Conservation (phyloP, 2,329 filamentous ascomycete genomes). For the Ophiostoma pallidulum region DNA sequence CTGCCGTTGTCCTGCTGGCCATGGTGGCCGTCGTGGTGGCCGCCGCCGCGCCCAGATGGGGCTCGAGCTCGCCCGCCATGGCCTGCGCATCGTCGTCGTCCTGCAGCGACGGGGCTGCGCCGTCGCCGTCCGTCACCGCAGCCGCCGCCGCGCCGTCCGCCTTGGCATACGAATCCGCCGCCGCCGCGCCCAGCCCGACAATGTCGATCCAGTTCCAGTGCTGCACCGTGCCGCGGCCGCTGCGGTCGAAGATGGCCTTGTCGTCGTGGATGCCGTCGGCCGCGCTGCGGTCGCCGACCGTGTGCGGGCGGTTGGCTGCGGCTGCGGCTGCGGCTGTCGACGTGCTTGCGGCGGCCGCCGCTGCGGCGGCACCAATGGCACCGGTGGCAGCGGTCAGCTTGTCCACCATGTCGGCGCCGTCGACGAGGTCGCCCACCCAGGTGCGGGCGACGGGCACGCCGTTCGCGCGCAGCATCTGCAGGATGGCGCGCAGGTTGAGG, state of each 20-base stretch:
- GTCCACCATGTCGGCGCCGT: conserved; percentile 33
- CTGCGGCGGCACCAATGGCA: conserved; percentile 5
- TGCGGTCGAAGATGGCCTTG: conserved; percentile 40
- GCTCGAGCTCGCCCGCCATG: conserved; percentile 30
- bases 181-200: conserved; percentile 35
- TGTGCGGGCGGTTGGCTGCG: conserved; percentile 1
- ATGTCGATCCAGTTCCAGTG: conserved; percentile 46
- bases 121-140: conserved; percentile 11
- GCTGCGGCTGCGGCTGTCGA: not conserved
- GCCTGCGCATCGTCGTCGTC: conserved; percentile 21
- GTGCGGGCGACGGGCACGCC: conserved; percentile 41
- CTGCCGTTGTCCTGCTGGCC: too few relatives aligned
- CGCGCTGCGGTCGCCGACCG: conserved; percentile 15
- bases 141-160: conserved; percentile 16
- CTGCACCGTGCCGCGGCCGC: conserved; percentile 28
- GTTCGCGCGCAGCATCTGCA: conserved; percentile 46
- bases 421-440: conserved; percentile 38
- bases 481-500: conserved; percentile 48
- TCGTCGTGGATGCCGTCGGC: conserved; percentile 36
- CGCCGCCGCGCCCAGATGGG: conserved; percentile 13
- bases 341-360: conserved; percentile 1
- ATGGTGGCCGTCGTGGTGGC: not conserved
- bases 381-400: conserved; percentile 22
- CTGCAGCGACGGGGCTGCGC: conserved; percentile 21
- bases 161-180: conserved; percentile 11